Evolutionary conservation across 2,329 filamentous ascomycete species (phyloP).

Genomic region (Ascochyta koolunga): DNA sequence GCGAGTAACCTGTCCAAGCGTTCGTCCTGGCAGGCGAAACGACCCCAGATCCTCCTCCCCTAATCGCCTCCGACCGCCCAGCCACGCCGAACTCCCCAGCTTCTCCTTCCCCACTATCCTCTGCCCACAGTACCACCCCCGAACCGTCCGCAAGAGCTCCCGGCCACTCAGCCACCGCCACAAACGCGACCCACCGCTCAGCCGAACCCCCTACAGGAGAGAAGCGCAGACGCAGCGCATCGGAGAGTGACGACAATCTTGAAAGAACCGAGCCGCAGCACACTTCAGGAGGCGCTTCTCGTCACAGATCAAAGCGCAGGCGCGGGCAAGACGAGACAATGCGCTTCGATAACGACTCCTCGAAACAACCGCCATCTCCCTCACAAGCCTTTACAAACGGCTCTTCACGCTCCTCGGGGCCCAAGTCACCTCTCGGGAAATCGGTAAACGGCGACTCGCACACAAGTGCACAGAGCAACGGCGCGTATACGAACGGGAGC

Average conservation of each 20-base stretch:
- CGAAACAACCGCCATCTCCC: slow-evolving; percentile 44
- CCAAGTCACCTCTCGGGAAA: slow-evolving; percentile 43
- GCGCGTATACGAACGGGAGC: slow-evolving; percentile 52
- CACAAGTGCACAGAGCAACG: slow-evolving; percentile 50
- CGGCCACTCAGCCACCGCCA: slow-evolving; percentile 22
- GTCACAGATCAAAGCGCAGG: slow-evolving; percentile 51
- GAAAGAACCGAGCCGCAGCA: slow-evolving; percentile 25
- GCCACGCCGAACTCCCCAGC: slow-evolving; percentile 61
- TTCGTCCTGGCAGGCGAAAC: slow-evolving; percentile 77
- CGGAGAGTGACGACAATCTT: slow-evolving; percentile 35
- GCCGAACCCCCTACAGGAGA: slow-evolving; percentile 20
- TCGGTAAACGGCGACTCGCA: slow-evolving; percentile 51
- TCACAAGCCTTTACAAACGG: slow-evolving; percentile 48
- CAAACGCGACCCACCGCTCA: slow-evolving; percentile 18
- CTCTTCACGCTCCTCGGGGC: slow-evolving; percentile 45
- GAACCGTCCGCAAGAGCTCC: slow-evolving; percentile 20
- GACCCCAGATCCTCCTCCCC: slow-evolving; percentile 61
- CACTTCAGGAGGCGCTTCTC: slow-evolving; percentile 40
- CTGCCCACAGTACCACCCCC: slow-evolving; percentile 39
- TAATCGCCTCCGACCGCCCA: slow-evolving; percentile 72
- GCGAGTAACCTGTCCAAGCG: slow-evolving; percentile 41
- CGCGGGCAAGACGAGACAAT: slow-evolving; percentile 50
- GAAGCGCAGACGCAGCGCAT: slow-evolving; percentile 45
- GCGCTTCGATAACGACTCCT: slow-evolving; percentile 52
- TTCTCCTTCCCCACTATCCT: slow-evolving; percentile 50